These are phyloP conservation scores for Striga hermonthica DNA, from an alignment of 305 asterid species.

Conservation along the genomic window DNA sequence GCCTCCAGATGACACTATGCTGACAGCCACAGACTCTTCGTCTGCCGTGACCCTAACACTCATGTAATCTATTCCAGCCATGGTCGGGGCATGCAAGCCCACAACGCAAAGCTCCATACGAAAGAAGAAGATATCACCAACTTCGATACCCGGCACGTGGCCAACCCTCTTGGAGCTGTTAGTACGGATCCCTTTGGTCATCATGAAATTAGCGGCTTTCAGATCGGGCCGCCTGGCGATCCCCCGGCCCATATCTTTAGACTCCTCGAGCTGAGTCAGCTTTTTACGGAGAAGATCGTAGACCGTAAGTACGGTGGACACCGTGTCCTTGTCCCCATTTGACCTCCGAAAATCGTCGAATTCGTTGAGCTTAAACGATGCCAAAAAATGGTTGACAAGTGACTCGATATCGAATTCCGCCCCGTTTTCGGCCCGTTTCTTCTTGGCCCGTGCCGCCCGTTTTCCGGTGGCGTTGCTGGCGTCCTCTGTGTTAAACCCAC, in stretches of 20 bases:
- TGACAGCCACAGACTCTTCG: conserved; percentile 83
- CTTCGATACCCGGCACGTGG: conserved; percentile 67
- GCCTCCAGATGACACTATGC: conserved; percentile 93
- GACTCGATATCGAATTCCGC: conserved; percentile 49
- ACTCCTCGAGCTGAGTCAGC: conserved; percentile 64
- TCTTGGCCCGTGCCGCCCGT: conserved; percentile 44
- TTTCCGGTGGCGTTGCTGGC: conserved; percentile 36
- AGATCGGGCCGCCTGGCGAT: conserved; percentile 64
- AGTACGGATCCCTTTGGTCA: conserved; percentile 71
- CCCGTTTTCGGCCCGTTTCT: conserved; percentile 37
- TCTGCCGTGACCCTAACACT: conserved; percentile 48
- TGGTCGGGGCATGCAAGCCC: conserved; percentile 79
- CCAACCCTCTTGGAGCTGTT: conserved; percentile 63
- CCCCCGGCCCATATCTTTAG: conserved; percentile 44
- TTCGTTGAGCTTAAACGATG: conserved; percentile 46
- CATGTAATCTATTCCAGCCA: conserved; percentile 93
- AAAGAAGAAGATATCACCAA: conserved; percentile 83
- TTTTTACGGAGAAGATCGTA: conserved; percentile 56
- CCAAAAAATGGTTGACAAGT: conserved; percentile 39
- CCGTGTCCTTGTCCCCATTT: conserved; percentile 56
- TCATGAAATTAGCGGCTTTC: conserved; percentile 57
- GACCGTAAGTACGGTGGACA: conserved; percentile 41
- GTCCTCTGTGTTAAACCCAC: too few species aligned
- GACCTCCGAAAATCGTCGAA: conserved; percentile 49
- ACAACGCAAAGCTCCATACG: conserved; percentile 84